Evolutionary conservation across 2,329 filamentous ascomycete genomes (phyloP).

Genomic region (Westerdykella aurantiaca): DNA sequence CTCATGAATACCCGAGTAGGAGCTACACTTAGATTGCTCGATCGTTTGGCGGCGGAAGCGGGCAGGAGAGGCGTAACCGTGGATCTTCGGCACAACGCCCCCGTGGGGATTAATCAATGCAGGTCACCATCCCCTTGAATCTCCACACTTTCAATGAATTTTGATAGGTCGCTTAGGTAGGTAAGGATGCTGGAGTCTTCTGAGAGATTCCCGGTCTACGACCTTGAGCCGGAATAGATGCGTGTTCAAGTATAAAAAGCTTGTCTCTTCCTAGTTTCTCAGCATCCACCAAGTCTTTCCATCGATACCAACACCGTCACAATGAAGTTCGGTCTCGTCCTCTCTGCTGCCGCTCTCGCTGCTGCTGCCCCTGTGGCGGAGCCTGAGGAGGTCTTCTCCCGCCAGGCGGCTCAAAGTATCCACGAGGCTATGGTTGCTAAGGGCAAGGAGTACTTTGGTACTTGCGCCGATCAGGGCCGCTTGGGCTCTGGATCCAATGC

Average conservation of each 20-base stretch:
- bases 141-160: neutral
- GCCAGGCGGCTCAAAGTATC: conserved; percentile 43
- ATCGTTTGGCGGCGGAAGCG: neutral
- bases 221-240: neutral
- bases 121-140: neutral
- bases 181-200: conserved; percentile 1
- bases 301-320: conserved; percentile 2
- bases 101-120: conserved; percentile 5
- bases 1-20: conserved; percentile 4
- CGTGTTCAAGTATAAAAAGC: conserved; percentile 5
- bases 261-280: conserved; percentile 1
- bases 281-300: conserved; percentile 2
- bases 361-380: conserved; percentile 27
- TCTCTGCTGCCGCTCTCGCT: conserved; percentile 24
- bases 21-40: conserved; percentile 5
- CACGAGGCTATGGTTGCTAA: conserved; percentile 54
- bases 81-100: conserved; percentile 3
- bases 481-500: conserved; percentile 48
- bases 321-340: conserved; percentile 32
- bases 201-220: conserved; percentile 1
- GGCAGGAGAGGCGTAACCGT: neutral
- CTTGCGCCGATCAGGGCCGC: conserved; percentile 50
- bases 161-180: neutral
- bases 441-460: conserved; percentile 62
- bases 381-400: conserved; percentile 23